phyloP scores from a whole-genome alignment of 2,329 filamentous ascomycete genomes.

The Cryphonectria parasitica region DNA sequence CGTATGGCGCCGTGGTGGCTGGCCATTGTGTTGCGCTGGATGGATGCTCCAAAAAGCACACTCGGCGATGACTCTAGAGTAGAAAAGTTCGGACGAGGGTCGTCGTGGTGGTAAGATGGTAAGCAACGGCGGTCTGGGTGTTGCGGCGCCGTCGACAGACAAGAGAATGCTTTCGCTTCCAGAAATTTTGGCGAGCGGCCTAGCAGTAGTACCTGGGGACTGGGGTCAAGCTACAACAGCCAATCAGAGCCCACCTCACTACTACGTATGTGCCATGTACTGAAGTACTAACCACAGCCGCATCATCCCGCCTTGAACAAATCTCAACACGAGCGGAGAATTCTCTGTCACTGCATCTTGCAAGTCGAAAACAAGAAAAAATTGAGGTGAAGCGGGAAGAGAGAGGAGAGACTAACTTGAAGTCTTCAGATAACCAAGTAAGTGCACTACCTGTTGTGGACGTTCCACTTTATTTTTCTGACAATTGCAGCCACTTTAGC shows the following conservation, averaged over 20 bases:
- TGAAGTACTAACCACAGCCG: constrained; percentile 7
- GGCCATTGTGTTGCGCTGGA: constrained; percentile 20
- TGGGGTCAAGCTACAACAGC: background rate
- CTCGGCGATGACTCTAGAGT: background rate
- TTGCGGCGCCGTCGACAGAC: constrained; percentile 16
- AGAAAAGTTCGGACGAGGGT: constrained; percentile 1
- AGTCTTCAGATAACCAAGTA: background rate
- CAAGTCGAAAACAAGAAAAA: background rate
- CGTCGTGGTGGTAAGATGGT: background rate
- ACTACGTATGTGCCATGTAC: background rate
- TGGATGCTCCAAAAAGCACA: background rate
- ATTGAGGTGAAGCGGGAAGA: background rate
- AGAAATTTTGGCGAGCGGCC: constrained; percentile 23
- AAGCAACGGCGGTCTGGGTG: background rate
- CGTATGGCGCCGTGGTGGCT: constrained; percentile 16
- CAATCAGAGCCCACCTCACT: constrained; percentile 12
- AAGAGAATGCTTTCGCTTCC: constrained; percentile 5
- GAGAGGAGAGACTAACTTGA: background rate
- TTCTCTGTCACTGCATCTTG: background rate
- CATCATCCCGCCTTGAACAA: constrained; percentile 14
- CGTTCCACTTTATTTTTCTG: background rate
- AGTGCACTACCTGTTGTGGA: background rate
- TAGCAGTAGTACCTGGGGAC: background rate
- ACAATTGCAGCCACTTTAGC: background rate
- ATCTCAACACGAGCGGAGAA: background rate